These are phyloP conservation scores for Diaporthe humulicola DNA, from an alignment of 2,329 filamentous ascomycete genomes.

Conservation along the genomic window DNA sequence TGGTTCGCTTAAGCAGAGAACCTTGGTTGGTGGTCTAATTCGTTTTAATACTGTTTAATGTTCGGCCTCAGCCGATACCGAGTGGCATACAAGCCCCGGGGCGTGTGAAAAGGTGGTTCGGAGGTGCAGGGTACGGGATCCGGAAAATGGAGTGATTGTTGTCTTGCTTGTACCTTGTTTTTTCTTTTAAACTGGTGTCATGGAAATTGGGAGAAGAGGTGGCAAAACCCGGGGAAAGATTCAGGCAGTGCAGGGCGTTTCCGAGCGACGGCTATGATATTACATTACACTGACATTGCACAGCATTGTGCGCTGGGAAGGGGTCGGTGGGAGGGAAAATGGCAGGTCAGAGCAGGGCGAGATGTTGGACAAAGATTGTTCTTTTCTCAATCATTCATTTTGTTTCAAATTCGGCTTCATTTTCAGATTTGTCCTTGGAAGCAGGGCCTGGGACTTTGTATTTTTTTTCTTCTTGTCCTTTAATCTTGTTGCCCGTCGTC, in stretches of 20 bases:
- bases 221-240: not conserved
- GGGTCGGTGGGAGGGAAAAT: not conserved
- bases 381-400: slow-evolving; percentile 8
- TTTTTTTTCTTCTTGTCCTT: not conserved
- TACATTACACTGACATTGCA: slow-evolving; percentile 19
- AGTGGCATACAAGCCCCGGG: not conserved
- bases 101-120: not conserved
- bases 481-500: not conserved
- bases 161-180: not conserved
- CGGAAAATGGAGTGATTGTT: not conserved
- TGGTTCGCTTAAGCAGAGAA: not conserved
- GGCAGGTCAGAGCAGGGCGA: not conserved
- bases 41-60: slow-evolving; percentile 7
- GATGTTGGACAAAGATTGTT: not conserved
- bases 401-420: not conserved
- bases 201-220: slow-evolving; percentile 30
- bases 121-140: not conserved
- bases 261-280: slow-evolving; percentile 9
- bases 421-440: not conserved
- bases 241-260: slow-evolving; percentile 22
- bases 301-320: not conserved
- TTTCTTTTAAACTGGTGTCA: not conserved
- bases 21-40: not conserved
- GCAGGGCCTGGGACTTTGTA: not conserved
- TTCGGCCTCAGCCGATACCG: not conserved